Base-by-base conservation (phyloP, 176 grass and related monocot genomes). In the Carex pumila region DNA sequence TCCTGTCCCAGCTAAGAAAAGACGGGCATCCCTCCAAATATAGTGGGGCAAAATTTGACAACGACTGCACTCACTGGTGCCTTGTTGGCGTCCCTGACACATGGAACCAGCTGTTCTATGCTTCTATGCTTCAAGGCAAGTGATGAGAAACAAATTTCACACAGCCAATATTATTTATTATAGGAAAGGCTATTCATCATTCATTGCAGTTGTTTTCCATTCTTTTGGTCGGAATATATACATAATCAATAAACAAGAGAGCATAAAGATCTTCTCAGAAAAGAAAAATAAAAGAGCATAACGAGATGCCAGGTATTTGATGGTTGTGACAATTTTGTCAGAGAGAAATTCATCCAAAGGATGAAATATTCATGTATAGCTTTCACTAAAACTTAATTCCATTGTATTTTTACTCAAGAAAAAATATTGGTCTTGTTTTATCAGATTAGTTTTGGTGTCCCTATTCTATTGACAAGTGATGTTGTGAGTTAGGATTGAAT, bases 11-110 rank as follows among this genome's bases (percentile, higher is more conserved):
- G 71, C 81, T 94, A 0, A 61, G 94, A 55, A 97, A 94, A 49
- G 94, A 97, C 60, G 94, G 88, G 3, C 94, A 97, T 88, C 94
- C 94, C 12, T 92, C 89, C 14, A 94, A 87, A 83, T 97, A 91
- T 76, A 79, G 79, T 58, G 94, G 92, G 12, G 88, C 90, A 32
- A n/a, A 85, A 76, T 97, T 85, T 85, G 69, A 21, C 31, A 78
- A 68, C 7, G 94, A 97, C 85, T 97, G 94, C 87, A 97, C 92
- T 9, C 94, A 97, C 65, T 97, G 90, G 94, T 97, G 94, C 72
- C 10, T 97, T 87, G 89, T 90, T 12, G 94, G 94, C 0, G 83
- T 97, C 0, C 90, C 92, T 0, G 94, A 97, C 79, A 90, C 92
- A 0, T 97, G 94, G 94, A 97, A 94, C 83, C 78, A 88, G 59